These are phyloP conservation scores for Pseudonitzschia multiseries DNA, from an alignment of 108 stramenopile genomes.

Conservation along the genomic window DNA sequence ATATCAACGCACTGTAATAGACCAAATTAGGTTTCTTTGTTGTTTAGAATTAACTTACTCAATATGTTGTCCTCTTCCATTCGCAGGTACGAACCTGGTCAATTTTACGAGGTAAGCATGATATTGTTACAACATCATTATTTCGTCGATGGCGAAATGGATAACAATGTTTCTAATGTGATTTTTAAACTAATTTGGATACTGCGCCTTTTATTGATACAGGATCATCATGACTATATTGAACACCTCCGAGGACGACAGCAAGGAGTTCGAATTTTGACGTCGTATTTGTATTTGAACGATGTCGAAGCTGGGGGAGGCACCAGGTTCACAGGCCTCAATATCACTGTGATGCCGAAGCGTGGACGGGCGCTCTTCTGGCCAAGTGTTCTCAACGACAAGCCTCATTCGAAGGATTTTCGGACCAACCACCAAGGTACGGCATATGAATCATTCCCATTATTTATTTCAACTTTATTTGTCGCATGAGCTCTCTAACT, in stretches of 20 bases:
- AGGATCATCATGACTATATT: constrained; percentile 61
- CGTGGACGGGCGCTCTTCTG: constrained; percentile 82
- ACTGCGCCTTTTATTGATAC: constrained; percentile 51
- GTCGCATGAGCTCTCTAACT: background rate
- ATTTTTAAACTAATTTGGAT: constrained; percentile 34
- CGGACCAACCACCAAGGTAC: constrained; percentile 86
- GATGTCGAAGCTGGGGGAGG: constrained; percentile 91
- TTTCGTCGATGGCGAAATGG: too few species aligned
- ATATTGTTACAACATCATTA: background rate
- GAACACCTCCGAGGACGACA: constrained; percentile 33
- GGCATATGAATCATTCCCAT: constrained; percentile 51
- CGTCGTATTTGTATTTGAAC: constrained; percentile 85
- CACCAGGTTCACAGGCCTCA: constrained; percentile 69
- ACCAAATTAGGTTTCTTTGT: background rate
- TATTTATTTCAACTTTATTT: background rate
- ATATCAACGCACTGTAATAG: background rate
- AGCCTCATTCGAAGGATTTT: constrained; percentile 59
- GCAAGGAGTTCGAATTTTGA: constrained; percentile 81
- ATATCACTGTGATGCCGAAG: constrained; percentile 76
- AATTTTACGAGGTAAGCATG: constrained; percentile 31
- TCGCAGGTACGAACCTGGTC: constrained; percentile 27
- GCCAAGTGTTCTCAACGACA: constrained; percentile 75
- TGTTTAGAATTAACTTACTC: constrained; percentile 30
- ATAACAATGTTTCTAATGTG: background rate
- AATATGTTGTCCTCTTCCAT: constrained; percentile 32